Base-by-base conservation (phyloP, 2,329 filamentous ascomycete genomes). In the Talaromyces islandicus region DNA sequence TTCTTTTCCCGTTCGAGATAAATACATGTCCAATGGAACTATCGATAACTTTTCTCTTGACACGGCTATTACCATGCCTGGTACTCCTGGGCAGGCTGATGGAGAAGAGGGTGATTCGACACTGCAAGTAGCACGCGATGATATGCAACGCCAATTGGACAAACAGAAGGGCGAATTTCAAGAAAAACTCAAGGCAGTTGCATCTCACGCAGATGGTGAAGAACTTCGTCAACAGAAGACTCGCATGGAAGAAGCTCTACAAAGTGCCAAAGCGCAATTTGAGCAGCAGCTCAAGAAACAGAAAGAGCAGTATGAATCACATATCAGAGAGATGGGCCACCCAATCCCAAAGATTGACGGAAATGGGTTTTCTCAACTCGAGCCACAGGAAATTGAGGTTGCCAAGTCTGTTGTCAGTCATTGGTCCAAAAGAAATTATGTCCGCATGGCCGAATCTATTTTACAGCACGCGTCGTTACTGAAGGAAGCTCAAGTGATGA, bases 401-500 rank as follows among this genome's bases (percentile, higher is more conserved):
- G 92, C 90, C 1, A 86, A 83, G 64, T 80, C 81, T 35, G 85
- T 86, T 1, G 79, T 90, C 58, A 80, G 83, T 63, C 87, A 89
- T 66, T 99, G 94, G 94, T 86, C 87, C 63, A 83, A 88, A 66
- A 87, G 91, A 30, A 90, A 91, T 69, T 97, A 93, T 68, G 91
- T 99, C 60, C 88, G 88, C 59, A 96, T 99, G 90, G 92, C 93
- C 3, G 94, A 97, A 73, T 86, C 88, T 1, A 88, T 97, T 29
- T 80, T 99, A 52, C 92, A 96, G 70, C 88, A 96, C 71, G 93
- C 93, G 2, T 87, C 90, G 7, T 85, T 88, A 29, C 76, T 99
- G 61, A 99, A 99, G 73, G 94, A 99, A 75, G 94, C 94, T 1
- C 94, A 99, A 71, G 88, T 99, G 62, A 94, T 99, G 91, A 96